Evolutionary conservation across 2,329 filamentous ascomycete genomes (phyloP), one percentile per base, ranked within the genome.

Genomic region (Aspergillus sp.): DNA sequence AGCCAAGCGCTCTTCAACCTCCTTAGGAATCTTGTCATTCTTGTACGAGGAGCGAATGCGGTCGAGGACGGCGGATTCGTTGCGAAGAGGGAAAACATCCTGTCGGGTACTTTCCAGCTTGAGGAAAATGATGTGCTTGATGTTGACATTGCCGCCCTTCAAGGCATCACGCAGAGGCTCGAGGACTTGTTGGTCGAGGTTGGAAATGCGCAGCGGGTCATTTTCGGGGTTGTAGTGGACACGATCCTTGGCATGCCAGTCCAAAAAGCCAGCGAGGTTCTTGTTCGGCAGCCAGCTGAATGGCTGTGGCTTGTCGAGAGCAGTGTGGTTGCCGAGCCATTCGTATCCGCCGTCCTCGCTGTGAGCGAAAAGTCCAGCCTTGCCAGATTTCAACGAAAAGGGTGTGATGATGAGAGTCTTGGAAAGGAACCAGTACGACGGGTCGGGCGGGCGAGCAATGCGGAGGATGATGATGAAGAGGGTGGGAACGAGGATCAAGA

Each of bases 81-180:
- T 69, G 13, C 50, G 51, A 29, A 73, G 49, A 0, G 70, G 70
- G 31, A 73, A 73, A 1, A 72, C 63, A 33, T 73, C 70, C 13
- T 69, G 66, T 27, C 70, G 60, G 4, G 69, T 72, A 37, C 69
- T 71, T 42, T 73, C 70, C 9, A 73, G 59, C 28, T 69, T 59
- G 9, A 73, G 48, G 6, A 72, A 45, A 6, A 73, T 48, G 11
- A 73, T 51, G 37, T 73, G 68, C 36, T 68, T 67, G 42, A 73
- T 67, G 12, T 62, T 60, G 6, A 71, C 49, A 28, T 51, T 45
- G 7, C 52, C 56, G 10, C 45, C 47, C 5, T 50, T 34, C 8
- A 59, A 38, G 4, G 45, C 47, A 3, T 50, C 56, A 5, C 49
- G 48, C 9, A 57, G 44, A 13, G 54, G 54, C 27, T 43, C 40